Evolutionary conservation across 129 eudicot species (phyloP), one percentile per base, ranked within the genome.

Genomic region (Lonicera japonica): DNA sequence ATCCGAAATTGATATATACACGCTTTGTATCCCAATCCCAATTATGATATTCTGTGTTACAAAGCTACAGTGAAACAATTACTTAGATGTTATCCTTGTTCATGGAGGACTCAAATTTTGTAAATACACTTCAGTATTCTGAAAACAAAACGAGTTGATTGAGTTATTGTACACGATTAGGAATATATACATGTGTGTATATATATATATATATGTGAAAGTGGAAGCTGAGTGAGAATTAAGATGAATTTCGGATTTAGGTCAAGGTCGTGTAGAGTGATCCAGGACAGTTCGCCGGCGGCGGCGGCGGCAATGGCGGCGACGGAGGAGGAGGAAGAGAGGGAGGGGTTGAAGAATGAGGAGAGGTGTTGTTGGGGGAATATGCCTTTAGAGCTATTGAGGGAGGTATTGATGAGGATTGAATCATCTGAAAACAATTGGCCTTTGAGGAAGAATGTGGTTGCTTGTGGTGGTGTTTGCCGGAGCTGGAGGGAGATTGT

Each of bases 391-490:
- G 97, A 90, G 78, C 70, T 90, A 46, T 58, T 90, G 59, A 73
- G 94, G 9, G 94, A 86, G 60, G 91, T 90, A 5, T 56, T 86
- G 76, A 50, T 79, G 43, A 74, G 79, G 72, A 45, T 90, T 4
- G 97, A 90, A 56, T 70, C 76, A 25, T 78, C 89, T 0, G 94
- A 90, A 21, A 61, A 64, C 16, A 70, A 64, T 51, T 90, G 97
- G 97, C 97, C 90, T 3, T 36, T 23, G 36, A 77, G 97, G 78
- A 81, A 76, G 59, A 72, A 74, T 63, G 97, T 90, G 22, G 87
- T 90, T 29, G 88, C 83, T 0, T 86, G 95, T 55, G 95, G 94
- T 25, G 89, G 95, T 36, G 97, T 90, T 34, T 90, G 97, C 45
- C 71, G 77, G 77, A 84, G 78, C 56, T 90, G 97, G 97, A 79